Evolutionary conservation across 306 rosid species (phyloP).

Genomic region (Arachis hypogaea): DNA sequence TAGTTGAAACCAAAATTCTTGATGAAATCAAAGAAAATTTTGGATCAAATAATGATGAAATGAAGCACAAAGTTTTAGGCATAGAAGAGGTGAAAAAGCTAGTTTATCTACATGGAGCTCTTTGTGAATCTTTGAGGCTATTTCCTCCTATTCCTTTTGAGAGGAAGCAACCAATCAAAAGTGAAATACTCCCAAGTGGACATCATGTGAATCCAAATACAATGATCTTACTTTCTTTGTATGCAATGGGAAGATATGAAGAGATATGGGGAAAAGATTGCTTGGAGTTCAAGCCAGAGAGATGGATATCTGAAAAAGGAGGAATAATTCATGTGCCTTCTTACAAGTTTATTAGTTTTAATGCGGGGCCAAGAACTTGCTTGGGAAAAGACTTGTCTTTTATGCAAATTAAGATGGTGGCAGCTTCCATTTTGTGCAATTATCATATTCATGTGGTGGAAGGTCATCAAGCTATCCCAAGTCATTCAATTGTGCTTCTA

Average conservation of each 20-base stretch:
- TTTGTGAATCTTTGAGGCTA: conserved; percentile 60
- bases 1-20: conserved; percentile 48
- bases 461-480: conserved; percentile 28
- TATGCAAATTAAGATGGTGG: conserved; percentile 51
- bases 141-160: conserved; percentile 57
- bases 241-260: conserved; percentile 62
- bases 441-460: conserved; percentile 41
- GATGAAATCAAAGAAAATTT: conserved; percentile 42
- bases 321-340: conserved; percentile 44
- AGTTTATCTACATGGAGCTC: conserved; percentile 59
- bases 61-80: neutral
- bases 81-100: conserved; percentile 38
- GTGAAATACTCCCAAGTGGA: conserved; percentile 61
- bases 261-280: conserved; percentile 60
- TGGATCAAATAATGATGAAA: neutral
- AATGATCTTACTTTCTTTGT: conserved; percentile 37
- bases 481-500: conserved; percentile 44
- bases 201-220: conserved; percentile 32
- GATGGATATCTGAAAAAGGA: conserved; percentile 56
- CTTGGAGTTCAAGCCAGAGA: conserved; percentile 65
- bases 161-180: conserved; percentile 28
- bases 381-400: conserved; percentile 54
- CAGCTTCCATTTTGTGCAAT: conserved; percentile 36
- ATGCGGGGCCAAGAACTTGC: conserved; percentile 63
- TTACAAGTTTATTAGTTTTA: conserved; percentile 53